A percentile compares a stretch with the other conserved stretches of the same genome.
These are phyloP conservation scores for Hemerocallis citrina DNA, from an alignment of 106 monocot species.

Conservation along the genomic window DNA sequence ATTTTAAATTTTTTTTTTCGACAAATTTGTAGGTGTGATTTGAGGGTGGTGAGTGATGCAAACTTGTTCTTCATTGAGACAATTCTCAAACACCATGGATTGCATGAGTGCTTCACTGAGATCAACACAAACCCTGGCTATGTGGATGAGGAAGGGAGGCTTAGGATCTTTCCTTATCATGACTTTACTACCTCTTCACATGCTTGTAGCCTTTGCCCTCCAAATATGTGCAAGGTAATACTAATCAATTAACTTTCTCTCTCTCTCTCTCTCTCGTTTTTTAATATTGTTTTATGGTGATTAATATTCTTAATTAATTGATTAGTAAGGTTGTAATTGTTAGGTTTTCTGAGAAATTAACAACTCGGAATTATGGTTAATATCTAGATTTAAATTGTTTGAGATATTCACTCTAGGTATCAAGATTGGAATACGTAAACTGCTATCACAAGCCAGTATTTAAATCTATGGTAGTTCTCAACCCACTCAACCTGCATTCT, in stretches of 20 bases:
- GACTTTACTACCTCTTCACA: constrained; percentile 51
- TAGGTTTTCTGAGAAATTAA: no score
- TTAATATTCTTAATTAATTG: no score
- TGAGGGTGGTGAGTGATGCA: constrained; percentile 88
- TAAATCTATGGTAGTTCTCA: no score
- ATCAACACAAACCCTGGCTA: constrained; percentile 75
- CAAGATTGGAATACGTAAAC: no score
- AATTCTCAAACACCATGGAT: constrained; percentile 75
- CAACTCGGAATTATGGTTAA: no score
- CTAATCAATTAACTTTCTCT: not conserved
- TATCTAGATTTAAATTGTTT: no score
- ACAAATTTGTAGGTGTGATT: constrained; percentile 72
- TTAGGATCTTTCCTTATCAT: constrained; percentile 65
- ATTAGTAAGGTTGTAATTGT: no score
- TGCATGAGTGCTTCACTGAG: constrained; percentile 64
- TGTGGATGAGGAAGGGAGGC: constrained; percentile 60
- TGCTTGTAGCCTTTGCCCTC: constrained; percentile 73
- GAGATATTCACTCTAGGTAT: no score
- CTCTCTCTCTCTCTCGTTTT: not conserved
- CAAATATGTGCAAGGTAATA: constrained; percentile 98
- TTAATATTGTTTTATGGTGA: not conserved
- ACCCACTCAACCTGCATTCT: no score
- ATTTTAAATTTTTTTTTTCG: not conserved
- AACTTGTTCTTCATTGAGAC: constrained; percentile 77
- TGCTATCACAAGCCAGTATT: no score